Base-by-base conservation (phyloP, 345 rosid species). In the Salix koriyanagi region DNA sequence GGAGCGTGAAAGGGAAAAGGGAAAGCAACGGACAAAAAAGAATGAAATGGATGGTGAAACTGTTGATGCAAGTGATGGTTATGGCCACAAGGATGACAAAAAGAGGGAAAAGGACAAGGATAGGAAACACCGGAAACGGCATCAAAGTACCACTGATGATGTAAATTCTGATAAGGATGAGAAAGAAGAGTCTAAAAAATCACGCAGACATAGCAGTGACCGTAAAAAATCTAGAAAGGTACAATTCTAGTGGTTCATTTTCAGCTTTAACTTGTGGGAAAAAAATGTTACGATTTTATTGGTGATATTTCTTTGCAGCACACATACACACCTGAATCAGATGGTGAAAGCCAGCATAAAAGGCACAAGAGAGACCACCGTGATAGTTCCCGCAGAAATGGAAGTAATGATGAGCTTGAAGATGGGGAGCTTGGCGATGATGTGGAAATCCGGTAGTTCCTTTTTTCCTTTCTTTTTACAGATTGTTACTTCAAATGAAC, bases 371-470 rank as follows among this genome's bases (percentile, higher is more conserved):
- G 92, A 81, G 99, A 93, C 32, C 90, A 92, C 69, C 83, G 89
- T 26, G 95, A 91, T 70, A 77, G 91, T 74, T 79, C 89, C 50
- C 93, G 94, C 25, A 84, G 92, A 84, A 84, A 81, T 87, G 84
- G 91, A 1, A 91, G 88, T 67, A 64, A 89, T 67, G 96, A 93
- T 1, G 98, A 96, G 75, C 90, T 96, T 46, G 98, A 94, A 81
- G 99, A 96, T 85, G 99, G 99, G 50, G 98, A 96, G 78, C 83
- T 96, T 61, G 98, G 98, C 18, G 95, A 90, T 75, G 98, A 92
- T 64, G 97, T 97, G 46, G 99, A 96, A 86, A 91, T 91, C 76
- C 79, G 70, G 78, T 88, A 89, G 83, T 79, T 78, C 13, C 62
- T 61, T 7, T 60, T 16, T 7, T 26, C 46, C 60, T 54, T 7